A percentile compares a stretch with the other conserved stretches of the same genome.
Evolutionary conservation across 495 filamentous ascomycete species (phyloP).

Genomic region (Aspergillus bridgeri): DNA sequence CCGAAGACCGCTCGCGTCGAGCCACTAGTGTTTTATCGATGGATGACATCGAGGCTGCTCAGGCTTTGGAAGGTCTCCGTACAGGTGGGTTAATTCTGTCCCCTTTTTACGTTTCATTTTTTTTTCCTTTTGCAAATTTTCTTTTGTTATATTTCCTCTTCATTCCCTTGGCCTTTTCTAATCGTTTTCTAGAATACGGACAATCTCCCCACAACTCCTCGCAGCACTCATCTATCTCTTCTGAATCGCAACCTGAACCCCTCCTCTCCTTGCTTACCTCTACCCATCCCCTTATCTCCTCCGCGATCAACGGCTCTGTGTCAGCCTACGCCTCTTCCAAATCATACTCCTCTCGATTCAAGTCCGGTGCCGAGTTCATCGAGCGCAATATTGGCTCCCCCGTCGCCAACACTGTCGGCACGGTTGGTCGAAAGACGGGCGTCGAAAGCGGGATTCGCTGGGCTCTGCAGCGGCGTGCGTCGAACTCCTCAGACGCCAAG

Average conservation of each 20-base stretch:
- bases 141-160: slow-evolving; percentile 8
- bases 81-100: slow-evolving; percentile 55
- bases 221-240: slow-evolving; percentile 22
- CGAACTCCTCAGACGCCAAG: slow-evolving; percentile 33
- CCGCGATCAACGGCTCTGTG: slow-evolving; percentile 75
- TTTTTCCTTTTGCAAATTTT: background rate
- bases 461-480: slow-evolving; percentile 56
- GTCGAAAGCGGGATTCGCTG: slow-evolving; percentile 78
- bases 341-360: slow-evolving; percentile 81
- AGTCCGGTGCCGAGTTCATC: slow-evolving; percentile 77
- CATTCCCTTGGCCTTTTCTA: background rate
- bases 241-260: slow-evolving; percentile 56
- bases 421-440: slow-evolving; percentile 74
- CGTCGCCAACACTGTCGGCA: slow-evolving; percentile 77
- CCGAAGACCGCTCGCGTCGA: slow-evolving; percentile 43
- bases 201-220: slow-evolving; percentile 30
- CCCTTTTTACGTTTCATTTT: background rate
- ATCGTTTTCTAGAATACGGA: slow-evolving; percentile 25
- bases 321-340: slow-evolving; percentile 81
- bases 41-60: slow-evolving; percentile 86
- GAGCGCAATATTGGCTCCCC: slow-evolving; percentile 78
- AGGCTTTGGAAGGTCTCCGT: slow-evolving; percentile 79
- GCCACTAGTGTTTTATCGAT: slow-evolving; percentile 57
- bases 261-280: slow-evolving; percentile 76
- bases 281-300: slow-evolving; percentile 72